Conservation (phyloP, 805 yeast genomes). For the Metschnikowia anglica region DNA sequence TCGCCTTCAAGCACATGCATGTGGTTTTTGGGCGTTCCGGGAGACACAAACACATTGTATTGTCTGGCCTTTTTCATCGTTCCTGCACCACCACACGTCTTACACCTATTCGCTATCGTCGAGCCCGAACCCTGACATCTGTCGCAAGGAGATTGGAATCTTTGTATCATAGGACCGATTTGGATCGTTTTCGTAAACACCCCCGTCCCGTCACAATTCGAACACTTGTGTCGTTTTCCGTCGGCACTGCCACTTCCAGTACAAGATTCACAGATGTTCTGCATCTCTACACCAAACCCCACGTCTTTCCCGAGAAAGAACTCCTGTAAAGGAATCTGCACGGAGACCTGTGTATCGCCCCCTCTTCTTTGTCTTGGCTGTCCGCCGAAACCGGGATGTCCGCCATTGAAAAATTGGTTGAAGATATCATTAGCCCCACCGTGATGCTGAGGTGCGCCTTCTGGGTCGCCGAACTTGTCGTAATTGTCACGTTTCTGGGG, state of each 20-base stretch:
- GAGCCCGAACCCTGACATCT: conserved; percentile 78
- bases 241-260: conserved; percentile 85
- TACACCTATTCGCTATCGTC: conserved; percentile 62
- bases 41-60: conserved; percentile 60
- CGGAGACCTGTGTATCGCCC: conserved; percentile 54
- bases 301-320: conserved; percentile 67
- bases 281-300: conserved; percentile 64
- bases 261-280: conserved; percentile 74
- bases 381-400: conserved; percentile 34
- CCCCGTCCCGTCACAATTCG: conserved; percentile 75
- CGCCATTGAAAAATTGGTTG: conserved; percentile 44
- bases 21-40: conserved; percentile 67
- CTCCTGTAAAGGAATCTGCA: conserved; percentile 60
- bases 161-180: conserved; percentile 88
- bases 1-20: conserved; percentile 65
- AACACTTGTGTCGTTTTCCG: conserved; percentile 65
- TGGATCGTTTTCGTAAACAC: conserved; percentile 62
- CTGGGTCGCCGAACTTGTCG: conserved; percentile 75
- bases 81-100: conserved; percentile 67
- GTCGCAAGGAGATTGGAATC: conserved; percentile 76
- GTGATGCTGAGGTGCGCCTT: conserved; percentile 39
- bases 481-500: conserved; percentile 64
- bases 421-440: conserved; percentile 54
- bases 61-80: conserved; percentile 56
- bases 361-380: conserved; percentile 53